phyloP scores from a whole-genome alignment of 352 stramenopile genomes.

The Phytophthora fragariaefolia region DNA sequence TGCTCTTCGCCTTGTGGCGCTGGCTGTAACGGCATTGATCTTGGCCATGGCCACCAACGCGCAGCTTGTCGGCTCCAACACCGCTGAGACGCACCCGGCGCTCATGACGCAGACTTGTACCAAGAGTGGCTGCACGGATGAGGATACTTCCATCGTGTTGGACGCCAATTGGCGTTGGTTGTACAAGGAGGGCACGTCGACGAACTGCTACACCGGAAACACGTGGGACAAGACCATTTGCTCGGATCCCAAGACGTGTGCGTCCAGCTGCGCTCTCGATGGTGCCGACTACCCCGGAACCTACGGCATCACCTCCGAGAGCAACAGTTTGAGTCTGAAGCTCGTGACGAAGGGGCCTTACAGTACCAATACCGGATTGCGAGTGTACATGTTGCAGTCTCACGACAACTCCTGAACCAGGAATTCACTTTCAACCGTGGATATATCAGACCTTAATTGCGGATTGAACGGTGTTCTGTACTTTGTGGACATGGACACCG shows the following conservation, averaged over 20 bases:
- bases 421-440: slow-evolving; percentile 60
- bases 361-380: slow-evolving; percentile 49
- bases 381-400: slow-evolving; percentile 48
- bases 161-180: slow-evolving; percentile 65
- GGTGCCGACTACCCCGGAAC: slow-evolving; percentile 52
- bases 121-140: slow-evolving; percentile 33
- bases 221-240: slow-evolving; percentile 41
- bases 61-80: slow-evolving; percentile 43
- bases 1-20: slow-evolving; percentile 11
- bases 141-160: slow-evolving; percentile 52
- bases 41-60: slow-evolving; percentile 10
- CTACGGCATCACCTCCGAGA: slow-evolving; percentile 45
- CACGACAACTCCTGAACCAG: slow-evolving; percentile 49
- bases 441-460: slow-evolving; percentile 49
- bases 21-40: slow-evolving; percentile 8
- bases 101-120: slow-evolving; percentile 29
- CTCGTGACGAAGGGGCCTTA: slow-evolving; percentile 54
- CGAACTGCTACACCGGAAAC: slow-evolving; percentile 50
- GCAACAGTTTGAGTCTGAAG: slow-evolving; percentile 38
- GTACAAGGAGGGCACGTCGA: slow-evolving; percentile 47
- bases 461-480: slow-evolving; percentile 58
- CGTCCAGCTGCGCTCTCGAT: slow-evolving; percentile 49
- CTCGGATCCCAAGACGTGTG: slow-evolving; percentile 41
- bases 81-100: slow-evolving; percentile 47
- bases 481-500: slow-evolving; percentile 59